Evolutionary conservation across 2,329 filamentous ascomycete genomes (phyloP).

Genomic region (Pseudopyrenochaeta lycopersici): DNA sequence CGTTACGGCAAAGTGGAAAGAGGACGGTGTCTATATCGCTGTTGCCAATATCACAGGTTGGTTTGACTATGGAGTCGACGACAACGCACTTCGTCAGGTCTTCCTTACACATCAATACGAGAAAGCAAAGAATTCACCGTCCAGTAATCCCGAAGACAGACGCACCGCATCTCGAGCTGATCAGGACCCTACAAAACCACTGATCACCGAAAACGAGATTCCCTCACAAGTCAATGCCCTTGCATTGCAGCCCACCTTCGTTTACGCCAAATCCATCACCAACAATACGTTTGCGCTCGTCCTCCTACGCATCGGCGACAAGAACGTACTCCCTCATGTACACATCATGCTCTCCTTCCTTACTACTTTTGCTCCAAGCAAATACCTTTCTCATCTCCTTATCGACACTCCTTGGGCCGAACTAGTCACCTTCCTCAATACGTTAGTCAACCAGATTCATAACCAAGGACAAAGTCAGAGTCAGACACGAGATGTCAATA

Average conservation of each 20-base stretch:
- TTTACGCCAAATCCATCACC: slow-evolving; percentile 52
- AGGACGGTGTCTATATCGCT: no score
- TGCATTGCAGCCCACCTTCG: slow-evolving; percentile 31
- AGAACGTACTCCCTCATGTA: no score
- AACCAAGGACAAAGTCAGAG: slow-evolving; percentile 4
- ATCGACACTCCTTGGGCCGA: slow-evolving; percentile 63
- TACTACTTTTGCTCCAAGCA: slow-evolving; percentile 50
- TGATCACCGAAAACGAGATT: slow-evolving; percentile 27
- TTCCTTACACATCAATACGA: no score
- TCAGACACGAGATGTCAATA: slow-evolving; percentile 38
- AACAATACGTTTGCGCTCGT: slow-evolving; percentile 58
- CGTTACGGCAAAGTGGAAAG: slow-evolving; percentile 62
- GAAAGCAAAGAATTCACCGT: slow-evolving; percentile 13
- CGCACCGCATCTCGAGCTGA: slow-evolving; percentile 24
- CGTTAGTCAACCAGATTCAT: slow-evolving; percentile 47
- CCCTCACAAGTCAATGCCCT: slow-evolving; percentile 23
- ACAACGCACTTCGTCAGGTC: no score
- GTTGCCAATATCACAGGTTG: no score
- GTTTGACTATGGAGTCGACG: no score
- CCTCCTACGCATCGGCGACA: slow-evolving; percentile 63
- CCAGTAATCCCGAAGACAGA: slow-evolving; percentile 23
- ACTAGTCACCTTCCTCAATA: slow-evolving; percentile 63
- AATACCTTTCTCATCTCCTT: slow-evolving; percentile 42
- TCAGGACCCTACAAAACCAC: slow-evolving; percentile 15
- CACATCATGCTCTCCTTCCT: slow-evolving; percentile 70